Percentiles rank a stretch among this genome's conserved stretches.
Conservation (phyloP, 768 basidiomycete genomes). For the Gautieria morchelliformis region DNA sequence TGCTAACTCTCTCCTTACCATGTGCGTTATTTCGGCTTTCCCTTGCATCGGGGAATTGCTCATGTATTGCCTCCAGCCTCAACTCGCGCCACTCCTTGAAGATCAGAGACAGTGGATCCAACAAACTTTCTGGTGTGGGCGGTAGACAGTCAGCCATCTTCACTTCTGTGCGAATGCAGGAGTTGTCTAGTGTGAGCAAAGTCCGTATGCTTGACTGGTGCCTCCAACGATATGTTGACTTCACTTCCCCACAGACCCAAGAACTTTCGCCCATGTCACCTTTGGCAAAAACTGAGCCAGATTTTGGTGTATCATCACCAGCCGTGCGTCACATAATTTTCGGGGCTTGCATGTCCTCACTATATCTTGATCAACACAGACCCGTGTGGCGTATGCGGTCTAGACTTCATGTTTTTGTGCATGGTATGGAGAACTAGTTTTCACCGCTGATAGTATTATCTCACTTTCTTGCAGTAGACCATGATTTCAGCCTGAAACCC, state of each 20-base stretch:
- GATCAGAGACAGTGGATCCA: neutral
- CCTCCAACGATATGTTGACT: neutral
- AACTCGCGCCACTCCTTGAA: conserved; percentile 2
- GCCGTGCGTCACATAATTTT: neutral
- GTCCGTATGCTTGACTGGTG: neutral
- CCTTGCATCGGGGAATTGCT: neutral
- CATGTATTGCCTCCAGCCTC: neutral
- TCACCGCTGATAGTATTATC: neutral
- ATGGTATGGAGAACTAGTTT: neutral
- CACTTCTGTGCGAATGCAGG: neutral
- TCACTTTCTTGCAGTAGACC: too few species aligned
- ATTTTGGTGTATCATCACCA: neutral
- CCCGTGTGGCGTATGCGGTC: neutral
- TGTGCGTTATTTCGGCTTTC: neutral
- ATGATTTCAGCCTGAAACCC: too few species aligned
- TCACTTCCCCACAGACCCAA: neutral
- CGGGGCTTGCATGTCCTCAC: too few species aligned
- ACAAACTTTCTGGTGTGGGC: neutral
- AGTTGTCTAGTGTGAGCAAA: neutral
- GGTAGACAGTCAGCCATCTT: neutral
- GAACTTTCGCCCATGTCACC: neutral
- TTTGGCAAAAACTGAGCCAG: neutral
- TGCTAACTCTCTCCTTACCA: conserved; percentile 6
- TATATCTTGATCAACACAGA: neutral
- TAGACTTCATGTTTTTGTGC: neutral